Conservation (phyloP, 2,329 filamentous ascomycete species). For the Endoconidiophora laricicola region DNA sequence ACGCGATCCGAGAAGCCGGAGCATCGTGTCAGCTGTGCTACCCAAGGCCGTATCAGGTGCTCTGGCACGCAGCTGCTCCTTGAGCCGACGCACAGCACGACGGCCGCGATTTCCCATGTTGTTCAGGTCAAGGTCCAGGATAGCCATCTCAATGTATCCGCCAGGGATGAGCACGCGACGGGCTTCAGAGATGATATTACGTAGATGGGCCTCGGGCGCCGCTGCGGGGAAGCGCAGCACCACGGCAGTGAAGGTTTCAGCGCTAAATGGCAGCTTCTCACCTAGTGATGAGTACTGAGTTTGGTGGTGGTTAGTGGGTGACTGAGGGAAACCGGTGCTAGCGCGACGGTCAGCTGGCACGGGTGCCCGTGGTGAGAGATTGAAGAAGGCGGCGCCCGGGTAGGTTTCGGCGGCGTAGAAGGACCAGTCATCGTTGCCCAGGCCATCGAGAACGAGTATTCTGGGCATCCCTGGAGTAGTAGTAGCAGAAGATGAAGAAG, state of each 20-base stretch:
- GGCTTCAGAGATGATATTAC: slow-evolving; percentile 55
- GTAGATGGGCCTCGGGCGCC: slow-evolving; percentile 50
- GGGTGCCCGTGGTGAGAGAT: slow-evolving; percentile 45
- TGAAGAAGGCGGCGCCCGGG: slow-evolving; percentile 57
- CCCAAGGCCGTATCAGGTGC: slow-evolving; percentile 44
- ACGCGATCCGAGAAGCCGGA: slow-evolving; percentile 48
- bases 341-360: slow-evolving; percentile 28
- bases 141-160: slow-evolving; percentile 62
- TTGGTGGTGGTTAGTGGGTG: slow-evolving; percentile 57
- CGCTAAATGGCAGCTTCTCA: slow-evolving; percentile 56
- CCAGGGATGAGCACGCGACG: slow-evolving; percentile 63
- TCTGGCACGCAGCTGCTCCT: slow-evolving; percentile 48
- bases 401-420: slow-evolving; percentile 74
- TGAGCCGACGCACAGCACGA: slow-evolving; percentile 51
- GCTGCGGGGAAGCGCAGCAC: slow-evolving; percentile 63
- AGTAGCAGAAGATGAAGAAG: neutral
- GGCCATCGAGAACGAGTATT: slow-evolving; percentile 63
- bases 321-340: slow-evolving; percentile 33
- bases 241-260: slow-evolving; percentile 58
- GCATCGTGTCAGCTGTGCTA: slow-evolving; percentile 42
- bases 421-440: slow-evolving; percentile 80
- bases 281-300: slow-evolving; percentile 48
- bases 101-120: slow-evolving; percentile 63
- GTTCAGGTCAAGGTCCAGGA: slow-evolving; percentile 64
- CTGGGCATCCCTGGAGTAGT: slow-evolving; percentile 30